Percentiles rank a stretch among this genome's conserved stretches.
Conservation (phyloP, 164 flowering plant species). For the Cinnamomum micranthum region DNA sequence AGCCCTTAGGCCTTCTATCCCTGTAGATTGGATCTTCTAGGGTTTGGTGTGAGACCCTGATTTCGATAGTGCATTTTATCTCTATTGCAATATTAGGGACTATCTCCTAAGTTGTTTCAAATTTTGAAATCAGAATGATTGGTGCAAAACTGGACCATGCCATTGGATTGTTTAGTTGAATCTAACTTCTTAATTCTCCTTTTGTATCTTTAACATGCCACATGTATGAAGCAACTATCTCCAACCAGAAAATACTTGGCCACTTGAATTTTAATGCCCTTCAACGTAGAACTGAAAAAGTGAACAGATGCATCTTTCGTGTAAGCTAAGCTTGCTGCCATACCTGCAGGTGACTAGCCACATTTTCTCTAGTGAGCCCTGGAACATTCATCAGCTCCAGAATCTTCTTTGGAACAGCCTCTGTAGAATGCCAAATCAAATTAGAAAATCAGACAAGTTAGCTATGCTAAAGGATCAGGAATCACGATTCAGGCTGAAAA, state of each 20-base stretch:
- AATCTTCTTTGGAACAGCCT: constrained; percentile 97
- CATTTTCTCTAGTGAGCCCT: constrained; percentile 94
- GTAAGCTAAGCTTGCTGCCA: background rate
- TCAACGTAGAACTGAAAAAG: background rate
- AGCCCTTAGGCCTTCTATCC: too few species aligned
- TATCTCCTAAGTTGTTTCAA: too few species aligned
- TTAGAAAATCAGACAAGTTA: background rate
- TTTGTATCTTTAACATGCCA: too few species aligned
- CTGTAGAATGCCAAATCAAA: constrained; percentile 33
- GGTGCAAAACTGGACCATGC: too few species aligned
- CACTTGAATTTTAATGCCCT: background rate
- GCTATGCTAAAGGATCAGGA: background rate
- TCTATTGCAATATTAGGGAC: too few species aligned
- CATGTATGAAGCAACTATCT: too few species aligned
- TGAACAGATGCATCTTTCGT: background rate
- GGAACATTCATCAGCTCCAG: constrained; percentile 95
- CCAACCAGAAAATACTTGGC: background rate
- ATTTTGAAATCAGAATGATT: too few species aligned
- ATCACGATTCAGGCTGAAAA: background rate
- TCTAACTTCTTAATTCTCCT: too few species aligned
- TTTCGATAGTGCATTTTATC: too few species aligned
- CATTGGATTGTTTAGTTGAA: too few species aligned
- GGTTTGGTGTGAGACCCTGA: too few species aligned
- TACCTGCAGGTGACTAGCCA: constrained; percentile 99
- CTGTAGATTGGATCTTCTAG: too few species aligned